Evolutionary conservation across 1,284 basidiomycete species (phyloP), one percentile per base, ranked within the genome.

Genomic region (Moesziomyces globuligerus): DNA sequence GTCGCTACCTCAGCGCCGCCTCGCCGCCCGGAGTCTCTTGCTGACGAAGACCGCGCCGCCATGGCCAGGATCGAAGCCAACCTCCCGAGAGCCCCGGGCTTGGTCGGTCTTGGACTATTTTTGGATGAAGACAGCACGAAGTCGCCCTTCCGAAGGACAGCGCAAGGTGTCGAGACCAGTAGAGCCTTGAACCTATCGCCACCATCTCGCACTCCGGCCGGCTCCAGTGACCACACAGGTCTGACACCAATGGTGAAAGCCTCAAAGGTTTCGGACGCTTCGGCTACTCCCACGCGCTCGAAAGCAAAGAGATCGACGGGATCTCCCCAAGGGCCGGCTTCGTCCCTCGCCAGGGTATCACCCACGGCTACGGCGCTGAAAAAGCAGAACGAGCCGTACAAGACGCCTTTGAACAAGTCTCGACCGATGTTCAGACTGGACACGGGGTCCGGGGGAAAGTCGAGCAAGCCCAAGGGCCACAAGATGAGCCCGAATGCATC

Each of bases 371-470:
- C 60, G 3, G 57, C 52, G 1, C 23, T 43, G 24, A 56, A 59
- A 56, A 60, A 56, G 42, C 41, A 39, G 17, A 18, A 0, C 7
- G 62, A 71, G 7, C n/a, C 48, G 0, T n/a, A 25, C 15, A 53
- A 55, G 51, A 71, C 68, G 23, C 68, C 68, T 2, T 51, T 66
- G 11, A 48, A 8, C 51, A 66, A 62, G 39, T 71, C 68, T n/a
- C 43, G 62, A 46, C 68, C 68, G 6, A 61, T 66, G 53, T 71
- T 71, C 48, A 40, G 68, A 3, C 62, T 71, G n/a, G 68, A 71
- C 26, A 71, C 42, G 0, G 62, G 68, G n/a, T 62, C 68, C 15
- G 43, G 51, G 4, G 61, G 58, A 38, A 71, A 65, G 34, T 47
- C 65, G 7, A 56, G 41, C 34, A 58, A 56, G 40, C 62, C 61